Percentiles rank a stretch among this genome's conserved stretches.
Evolutionary conservation across 1,139 yeast species (phyloP).

Genomic region (Nakaseomyces delphensis): DNA sequence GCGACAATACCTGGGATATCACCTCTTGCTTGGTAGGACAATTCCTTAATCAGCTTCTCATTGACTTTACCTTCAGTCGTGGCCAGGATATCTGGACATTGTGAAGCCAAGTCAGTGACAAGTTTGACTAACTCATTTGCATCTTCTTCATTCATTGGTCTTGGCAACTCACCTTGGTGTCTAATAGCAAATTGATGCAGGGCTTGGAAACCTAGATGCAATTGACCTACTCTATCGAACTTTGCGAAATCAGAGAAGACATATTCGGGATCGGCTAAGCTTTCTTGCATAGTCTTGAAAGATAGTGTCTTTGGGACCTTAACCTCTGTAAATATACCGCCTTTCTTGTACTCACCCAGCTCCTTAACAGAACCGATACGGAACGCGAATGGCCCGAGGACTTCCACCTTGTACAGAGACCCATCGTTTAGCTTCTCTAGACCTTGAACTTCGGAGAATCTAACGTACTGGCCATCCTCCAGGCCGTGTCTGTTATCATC

Average conservation of each 20-base stretch:
- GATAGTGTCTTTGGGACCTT: slow-evolving; percentile 62
- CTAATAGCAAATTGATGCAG: slow-evolving; percentile 61
- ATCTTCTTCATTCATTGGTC: slow-evolving; percentile 68
- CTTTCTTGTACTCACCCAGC: slow-evolving; percentile 62
- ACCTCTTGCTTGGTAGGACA: slow-evolving; percentile 82
- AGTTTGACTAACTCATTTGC: slow-evolving; percentile 57
- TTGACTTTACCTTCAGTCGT: slow-evolving; percentile 48
- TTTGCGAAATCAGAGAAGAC: slow-evolving; percentile 83
- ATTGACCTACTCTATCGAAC: slow-evolving; percentile 82
- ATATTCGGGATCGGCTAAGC: slow-evolving; percentile 69
- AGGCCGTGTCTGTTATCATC: slow-evolving; percentile 91
- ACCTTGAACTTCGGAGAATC: slow-evolving; percentile 82
- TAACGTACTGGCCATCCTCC: slow-evolving; percentile 85
- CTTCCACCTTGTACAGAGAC: slow-evolving; percentile 64
- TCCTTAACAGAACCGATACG: slow-evolving; percentile 47
- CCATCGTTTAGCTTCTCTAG: slow-evolving; percentile 57
- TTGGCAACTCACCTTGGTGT: slow-evolving; percentile 61
- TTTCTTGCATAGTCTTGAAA: slow-evolving; percentile 58
- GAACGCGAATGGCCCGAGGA: slow-evolving; percentile 89
- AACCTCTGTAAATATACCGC: slow-evolving; percentile 89
- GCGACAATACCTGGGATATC: slow-evolving; percentile 88
- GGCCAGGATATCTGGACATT: slow-evolving; percentile 51
- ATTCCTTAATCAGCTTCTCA: slow-evolving; percentile 57
- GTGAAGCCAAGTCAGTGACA: slow-evolving; percentile 51
- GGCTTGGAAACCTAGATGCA: slow-evolving; percentile 89